These are phyloP conservation scores for Xeromyces bisporus DNA, from an alignment of 495 filamentous ascomycete species.

Conservation along the genomic window DNA sequence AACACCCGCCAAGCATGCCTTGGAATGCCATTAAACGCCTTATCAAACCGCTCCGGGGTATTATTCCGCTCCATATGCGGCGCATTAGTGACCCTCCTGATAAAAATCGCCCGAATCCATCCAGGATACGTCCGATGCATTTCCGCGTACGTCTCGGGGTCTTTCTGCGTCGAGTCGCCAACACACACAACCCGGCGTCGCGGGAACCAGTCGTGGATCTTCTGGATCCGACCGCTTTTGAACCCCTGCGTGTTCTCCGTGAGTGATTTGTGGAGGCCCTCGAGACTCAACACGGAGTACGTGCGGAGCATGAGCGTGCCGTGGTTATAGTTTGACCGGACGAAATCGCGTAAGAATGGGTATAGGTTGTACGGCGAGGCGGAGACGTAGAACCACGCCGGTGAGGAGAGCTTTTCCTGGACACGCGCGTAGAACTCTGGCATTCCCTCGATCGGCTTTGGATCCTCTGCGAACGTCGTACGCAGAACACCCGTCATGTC, in stretches of 20 bases:
- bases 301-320: slow-evolving; percentile 77
- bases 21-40: slow-evolving; percentile 64
- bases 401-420: slow-evolving; percentile 34
- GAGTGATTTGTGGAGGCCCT: slow-evolving; percentile 58
- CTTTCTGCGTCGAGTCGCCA: slow-evolving; percentile 80
- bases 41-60: slow-evolving; percentile 52
- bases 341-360: slow-evolving; percentile 60
- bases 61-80: slow-evolving; percentile 61
- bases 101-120: slow-evolving; percentile 69
- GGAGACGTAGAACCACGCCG: slow-evolving; percentile 84
- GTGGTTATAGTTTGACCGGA: slow-evolving; percentile 48
- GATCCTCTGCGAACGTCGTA: slow-evolving; percentile 65
- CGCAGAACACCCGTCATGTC: slow-evolving; percentile 61
- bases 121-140: slow-evolving; percentile 43
- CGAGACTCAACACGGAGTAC: slow-evolving; percentile 71
- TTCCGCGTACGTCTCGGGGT: slow-evolving; percentile 80
- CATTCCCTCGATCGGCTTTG: slow-evolving; percentile 60
- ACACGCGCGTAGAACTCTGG: slow-evolving; percentile 61
- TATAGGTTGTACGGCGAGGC: slow-evolving; percentile 93
- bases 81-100: slow-evolving; percentile 67
- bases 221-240: slow-evolving; percentile 65
- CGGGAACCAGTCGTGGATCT: slow-evolving; percentile 62
- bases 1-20: slow-evolving; percentile 62
- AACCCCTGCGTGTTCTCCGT: slow-evolving; percentile 73
- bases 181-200: slow-evolving; percentile 63